phyloP scores from a whole-genome alignment of 768 basidiomycete species.

The Tephrocybe rancida region DNA sequence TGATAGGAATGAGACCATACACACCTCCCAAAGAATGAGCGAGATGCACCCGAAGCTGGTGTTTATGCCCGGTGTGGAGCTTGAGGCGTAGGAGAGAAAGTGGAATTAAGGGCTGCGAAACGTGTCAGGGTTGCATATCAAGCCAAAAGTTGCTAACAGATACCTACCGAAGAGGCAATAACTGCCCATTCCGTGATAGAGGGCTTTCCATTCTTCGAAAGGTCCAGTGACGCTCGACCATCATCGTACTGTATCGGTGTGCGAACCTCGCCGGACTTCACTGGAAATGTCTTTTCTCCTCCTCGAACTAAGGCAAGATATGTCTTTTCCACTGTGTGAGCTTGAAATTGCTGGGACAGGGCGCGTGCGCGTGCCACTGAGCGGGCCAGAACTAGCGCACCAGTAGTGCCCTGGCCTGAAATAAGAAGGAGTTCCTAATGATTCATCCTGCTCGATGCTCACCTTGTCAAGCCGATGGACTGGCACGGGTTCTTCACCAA shows the following conservation, averaged over 20 bases:
- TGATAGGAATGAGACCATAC: conserved; percentile 11
- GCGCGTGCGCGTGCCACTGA: conserved; percentile 42
- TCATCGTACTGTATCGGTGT: conserved; percentile 42
- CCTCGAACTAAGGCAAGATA: conserved; percentile 69
- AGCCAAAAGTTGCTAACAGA: not conserved
- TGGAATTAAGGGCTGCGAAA: conserved; percentile 37
- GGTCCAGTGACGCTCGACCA: conserved; percentile 46
- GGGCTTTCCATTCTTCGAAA: conserved; percentile 29
- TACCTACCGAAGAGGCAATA: conserved; percentile 56
- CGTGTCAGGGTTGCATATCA: conserved; percentile 4
- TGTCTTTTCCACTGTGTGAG: conserved; percentile 50
- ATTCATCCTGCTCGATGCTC: not conserved
- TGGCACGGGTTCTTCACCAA: conserved; percentile 41
- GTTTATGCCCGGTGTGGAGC: conserved; percentile 66
- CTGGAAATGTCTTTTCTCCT: conserved; percentile 45
- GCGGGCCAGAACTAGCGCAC: conserved; percentile 58
- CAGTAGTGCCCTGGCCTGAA: conserved; percentile 56
- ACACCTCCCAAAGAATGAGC: conserved; percentile 52
- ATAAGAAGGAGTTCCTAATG: not conserved
- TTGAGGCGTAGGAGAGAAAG: conserved; percentile 58
- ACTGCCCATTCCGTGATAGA: conserved; percentile 61
- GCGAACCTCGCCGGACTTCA: conserved; percentile 41
- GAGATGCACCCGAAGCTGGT: conserved; percentile 71
- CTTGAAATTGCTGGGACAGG: conserved; percentile 57
- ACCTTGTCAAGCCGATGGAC: conserved; percentile 76